Evolutionary conservation across 768 basidiomycete genomes (phyloP), one percentile per base, ranked within the genome.

Genomic region (Sistotremastrum suecicum): DNA sequence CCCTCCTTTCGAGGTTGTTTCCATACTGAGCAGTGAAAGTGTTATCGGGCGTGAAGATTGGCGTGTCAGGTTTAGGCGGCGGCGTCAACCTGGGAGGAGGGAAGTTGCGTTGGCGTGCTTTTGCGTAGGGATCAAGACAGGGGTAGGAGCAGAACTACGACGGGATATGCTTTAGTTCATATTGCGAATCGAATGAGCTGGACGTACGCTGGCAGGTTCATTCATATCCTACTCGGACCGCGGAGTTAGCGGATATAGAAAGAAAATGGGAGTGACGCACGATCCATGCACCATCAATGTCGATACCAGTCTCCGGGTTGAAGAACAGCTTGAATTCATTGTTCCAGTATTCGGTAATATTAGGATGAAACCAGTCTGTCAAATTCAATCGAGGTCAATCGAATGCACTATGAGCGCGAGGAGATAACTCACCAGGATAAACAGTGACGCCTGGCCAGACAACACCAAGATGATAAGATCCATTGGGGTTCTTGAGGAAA

Each of bases 261-360:
- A 10, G 10, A 10, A 10, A 38, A 8, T 41, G 41, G 8, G 9
- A 8, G 28, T 8, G 30, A 37, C 37, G 10, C 37, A 54, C 48
- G 29, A 82, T 80, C 83, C 81, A 83, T 11, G 71, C 71, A 7
- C 80, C 80, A 50, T 81, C 78, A 32, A 81, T 80, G 47, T 81
- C 75, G 6, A 83, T 49, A 1, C 78, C 78, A 0, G 58, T 66
- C 8, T 64, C 49, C 0, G 74, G 66, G 48, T 62, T 65, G 55
- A 76, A 80, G 59, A 83, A 80, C 5, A 63, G 42, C 31, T 63
- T 48, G 57, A 79, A 80, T 49, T 82, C 78, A 37, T 67, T 71
- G 2, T 61, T 71, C 82, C 82, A 84, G 54, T 69, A 78, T 30
- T 76, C 77, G 7, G 9, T 51, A 33, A 70, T 67, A 5, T 70